Conservation (phyloP, 139 green algal species). For the Chlamydomonas sp. region DNA sequence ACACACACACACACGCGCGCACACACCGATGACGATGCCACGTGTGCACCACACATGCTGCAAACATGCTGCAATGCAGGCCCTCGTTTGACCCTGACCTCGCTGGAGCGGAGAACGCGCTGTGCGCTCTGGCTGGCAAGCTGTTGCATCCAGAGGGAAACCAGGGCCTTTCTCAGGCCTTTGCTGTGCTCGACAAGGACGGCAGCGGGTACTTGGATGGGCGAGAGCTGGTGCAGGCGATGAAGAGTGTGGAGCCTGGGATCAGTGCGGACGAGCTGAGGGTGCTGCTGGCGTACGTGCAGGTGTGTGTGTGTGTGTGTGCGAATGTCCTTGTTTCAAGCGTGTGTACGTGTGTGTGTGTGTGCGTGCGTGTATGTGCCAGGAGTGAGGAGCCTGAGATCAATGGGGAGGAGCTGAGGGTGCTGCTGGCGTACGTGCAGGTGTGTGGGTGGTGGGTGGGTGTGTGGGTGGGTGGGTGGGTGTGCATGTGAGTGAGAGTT, state of each 20-base stretch:
- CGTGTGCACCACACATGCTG: too few species aligned
- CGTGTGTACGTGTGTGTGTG: too few species aligned
- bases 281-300: slow-evolving; percentile 7
- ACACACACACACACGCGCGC: too few species aligned
- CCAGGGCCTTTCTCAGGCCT: slow-evolving; percentile 3
- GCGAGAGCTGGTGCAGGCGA: slow-evolving; percentile 1
- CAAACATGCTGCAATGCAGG: slow-evolving; percentile 1
- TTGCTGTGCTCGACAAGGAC: slow-evolving; percentile 3
- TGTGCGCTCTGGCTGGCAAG: neutral
- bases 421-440: slow-evolving; percentile 10
- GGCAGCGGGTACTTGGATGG: slow-evolving; percentile 6
- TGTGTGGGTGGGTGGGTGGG: too few species aligned
- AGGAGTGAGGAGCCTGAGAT: neutral
- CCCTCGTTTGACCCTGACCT: slow-evolving; percentile 3
- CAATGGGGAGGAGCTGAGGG: neutral
- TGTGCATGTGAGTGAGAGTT: too few species aligned
- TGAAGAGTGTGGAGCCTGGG: neutral
- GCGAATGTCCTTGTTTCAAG: too few species aligned
- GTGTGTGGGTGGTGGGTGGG: too few species aligned
- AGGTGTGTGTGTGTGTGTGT: too few species aligned
- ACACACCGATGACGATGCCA: too few species aligned
- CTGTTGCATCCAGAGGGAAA: neutral
- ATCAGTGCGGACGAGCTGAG: neutral
- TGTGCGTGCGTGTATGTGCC: too few species aligned
- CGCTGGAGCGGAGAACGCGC: neutral